Evolutionary conservation across 2,329 filamentous ascomycete genomes (phyloP).

Genomic region (Teratosphaeriaceae sp.): DNA sequence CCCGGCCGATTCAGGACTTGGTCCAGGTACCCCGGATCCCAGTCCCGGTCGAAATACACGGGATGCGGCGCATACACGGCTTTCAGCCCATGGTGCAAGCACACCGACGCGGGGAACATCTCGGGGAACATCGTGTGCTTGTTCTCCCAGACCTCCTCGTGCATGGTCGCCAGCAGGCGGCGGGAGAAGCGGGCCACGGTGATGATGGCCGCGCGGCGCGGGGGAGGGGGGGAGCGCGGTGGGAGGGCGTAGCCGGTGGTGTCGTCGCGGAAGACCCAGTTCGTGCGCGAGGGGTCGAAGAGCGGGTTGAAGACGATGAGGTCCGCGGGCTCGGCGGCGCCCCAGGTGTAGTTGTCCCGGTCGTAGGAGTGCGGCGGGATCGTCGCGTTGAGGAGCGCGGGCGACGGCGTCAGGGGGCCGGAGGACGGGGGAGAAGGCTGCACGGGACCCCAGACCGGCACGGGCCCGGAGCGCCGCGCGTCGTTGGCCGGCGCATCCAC

Average conservation of each 20-base stretch:
- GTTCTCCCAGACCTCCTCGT: slow-evolving; percentile 65
- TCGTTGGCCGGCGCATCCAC: slow-evolving; percentile 46
- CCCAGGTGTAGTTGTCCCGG: slow-evolving; percentile 65
- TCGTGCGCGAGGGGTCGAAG: slow-evolving; percentile 65
- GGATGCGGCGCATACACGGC: slow-evolving; percentile 72
- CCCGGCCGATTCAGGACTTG: slow-evolving; percentile 44
- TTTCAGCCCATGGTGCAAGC: slow-evolving; percentile 72
- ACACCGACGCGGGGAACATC: slow-evolving; percentile 69
- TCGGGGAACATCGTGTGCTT: slow-evolving; percentile 70
- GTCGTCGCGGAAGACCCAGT: slow-evolving; percentile 65
- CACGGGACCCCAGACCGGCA: slow-evolving; percentile 60
- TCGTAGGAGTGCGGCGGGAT: slow-evolving; percentile 54
- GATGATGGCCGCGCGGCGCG: slow-evolving; percentile 69
- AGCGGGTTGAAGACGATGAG: slow-evolving; percentile 71
- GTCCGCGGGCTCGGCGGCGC: slow-evolving; percentile 68
- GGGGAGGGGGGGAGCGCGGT: slow-evolving; percentile 50
- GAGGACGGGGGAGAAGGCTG: slow-evolving; percentile 37
- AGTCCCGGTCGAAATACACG: slow-evolving; percentile 71
- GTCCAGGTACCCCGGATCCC: slow-evolving; percentile 46
- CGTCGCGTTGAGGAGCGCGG: slow-evolving; percentile 60
- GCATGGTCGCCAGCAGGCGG: slow-evolving; percentile 67
- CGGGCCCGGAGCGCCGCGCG: slow-evolving; percentile 40
- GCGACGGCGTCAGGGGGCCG: slow-evolving; percentile 48
- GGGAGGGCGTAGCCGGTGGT: slow-evolving; percentile 65
- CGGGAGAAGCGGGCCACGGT: slow-evolving; percentile 69